Conservation (phyloP, 2,329 filamentous ascomycete species). For the Sphaceloma murrayae region DNA sequence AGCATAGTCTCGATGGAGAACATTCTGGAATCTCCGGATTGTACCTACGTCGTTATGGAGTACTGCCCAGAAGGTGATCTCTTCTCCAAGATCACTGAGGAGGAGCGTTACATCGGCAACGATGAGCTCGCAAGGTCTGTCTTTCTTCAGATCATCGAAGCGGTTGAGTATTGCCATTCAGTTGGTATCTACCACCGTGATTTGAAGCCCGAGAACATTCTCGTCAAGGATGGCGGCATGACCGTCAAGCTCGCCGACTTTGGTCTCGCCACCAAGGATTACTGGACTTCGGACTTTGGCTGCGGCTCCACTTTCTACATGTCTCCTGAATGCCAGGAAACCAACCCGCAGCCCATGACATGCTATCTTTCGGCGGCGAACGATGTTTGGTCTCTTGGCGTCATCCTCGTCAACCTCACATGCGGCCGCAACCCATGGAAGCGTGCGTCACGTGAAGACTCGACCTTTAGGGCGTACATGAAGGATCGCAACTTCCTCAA, state of each 20-base stretch:
- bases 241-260: conserved; percentile 96
- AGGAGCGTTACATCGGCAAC: conserved; percentile 85
- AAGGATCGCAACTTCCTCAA: conserved; percentile 79
- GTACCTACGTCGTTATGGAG: conserved; percentile 92
- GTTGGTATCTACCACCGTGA: conserved; percentile 94
- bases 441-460: conserved; percentile 84
- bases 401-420: conserved; percentile 93
- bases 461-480: conserved; percentile 85
- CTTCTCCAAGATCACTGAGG: conserved; percentile 95
- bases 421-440: conserved; percentile 99
- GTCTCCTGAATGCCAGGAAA: conserved; percentile 96
- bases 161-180: conserved; percentile 88
- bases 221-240: conserved; percentile 79
- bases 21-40: conserved; percentile 84
- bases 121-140: conserved; percentile 77
- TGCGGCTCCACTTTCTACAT: conserved; percentile 99
- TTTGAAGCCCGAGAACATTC: conserved; percentile 94
- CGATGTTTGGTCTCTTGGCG: conserved; percentile 96
- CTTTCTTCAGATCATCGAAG: conserved; percentile 93
- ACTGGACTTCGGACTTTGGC: conserved; percentile 83
- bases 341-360: conserved; percentile 56
- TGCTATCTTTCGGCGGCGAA: conserved; percentile 90
- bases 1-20: conserved; percentile 91
- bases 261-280: conserved; percentile 79
- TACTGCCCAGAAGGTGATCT: conserved; percentile 95